A percentile compares a stretch with the other conserved stretches of the same genome.
These are phyloP conservation scores for Mortierella claussenii DNA, from an alignment of 192 early-diverging fungal genomes.

Conservation along the genomic window DNA sequence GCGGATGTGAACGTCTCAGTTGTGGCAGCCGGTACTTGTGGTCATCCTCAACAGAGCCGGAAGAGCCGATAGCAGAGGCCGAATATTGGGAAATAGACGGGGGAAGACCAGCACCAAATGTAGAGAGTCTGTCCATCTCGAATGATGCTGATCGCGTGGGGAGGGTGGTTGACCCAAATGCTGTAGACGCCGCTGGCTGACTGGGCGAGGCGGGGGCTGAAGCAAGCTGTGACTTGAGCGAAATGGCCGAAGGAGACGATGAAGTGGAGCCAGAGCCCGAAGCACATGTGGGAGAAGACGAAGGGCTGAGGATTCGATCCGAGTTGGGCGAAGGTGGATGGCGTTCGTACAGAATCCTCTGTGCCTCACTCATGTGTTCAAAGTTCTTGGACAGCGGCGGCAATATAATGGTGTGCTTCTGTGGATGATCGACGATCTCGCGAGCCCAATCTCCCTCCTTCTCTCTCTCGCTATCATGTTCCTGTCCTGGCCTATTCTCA, in stretches of 20 bases:
- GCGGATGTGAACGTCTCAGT: too few species aligned
- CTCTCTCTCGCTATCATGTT: background rate
- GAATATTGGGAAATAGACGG: too few species aligned
- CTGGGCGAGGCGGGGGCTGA: background rate
- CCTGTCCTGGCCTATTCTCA: background rate
- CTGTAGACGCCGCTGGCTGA: background rate
- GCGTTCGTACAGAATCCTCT: slow-evolving; percentile 27
- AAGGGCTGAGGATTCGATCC: background rate
- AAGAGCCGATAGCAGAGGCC: too few species aligned
- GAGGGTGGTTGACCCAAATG: background rate
- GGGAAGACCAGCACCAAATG: too few species aligned
- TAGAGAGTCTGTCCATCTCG: too few species aligned
- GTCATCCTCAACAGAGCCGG: too few species aligned
- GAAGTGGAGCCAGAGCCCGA: too few species aligned
- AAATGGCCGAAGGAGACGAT: too few species aligned
- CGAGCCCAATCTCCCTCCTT: background rate
- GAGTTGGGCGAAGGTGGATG: slow-evolving; percentile 30
- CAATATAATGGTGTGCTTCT: slow-evolving; percentile 5
- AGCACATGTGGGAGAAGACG: slow-evolving; percentile 4
- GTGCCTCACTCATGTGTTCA: slow-evolving; percentile 25
- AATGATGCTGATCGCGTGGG: too few species aligned
- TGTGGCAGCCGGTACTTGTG: too few species aligned
- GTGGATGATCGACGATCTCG: background rate
- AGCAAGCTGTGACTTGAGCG: background rate
- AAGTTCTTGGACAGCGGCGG: slow-evolving; percentile 4